Base-by-base conservation (phyloP, 2,329 filamentous ascomycete species). In the Rhinocladiella mackenziei region DNA sequence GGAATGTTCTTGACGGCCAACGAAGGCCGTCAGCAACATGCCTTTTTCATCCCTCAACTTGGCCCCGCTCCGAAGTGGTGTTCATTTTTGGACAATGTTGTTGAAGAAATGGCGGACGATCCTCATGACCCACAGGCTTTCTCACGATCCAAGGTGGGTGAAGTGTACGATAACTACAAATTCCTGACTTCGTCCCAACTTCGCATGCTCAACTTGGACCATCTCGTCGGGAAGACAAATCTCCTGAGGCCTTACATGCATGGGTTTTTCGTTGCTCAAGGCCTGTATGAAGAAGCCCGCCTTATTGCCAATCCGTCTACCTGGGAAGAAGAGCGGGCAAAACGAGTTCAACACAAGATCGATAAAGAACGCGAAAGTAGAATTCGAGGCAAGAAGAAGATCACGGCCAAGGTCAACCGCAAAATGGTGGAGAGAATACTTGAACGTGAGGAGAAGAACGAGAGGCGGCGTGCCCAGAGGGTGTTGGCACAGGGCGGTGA, bases 91-190 rank as follows among this genome's bases (percentile, higher is more conserved):
- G 94, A 98, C 68, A 96, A 94, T 60, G 80, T 98, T 60, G 92
- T 97, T 7, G 92, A 98, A 70, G 94, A 98, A 67, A 96, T 98
- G 88, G 91, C 91, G 6, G 91, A 97, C 62, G 78, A 83, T 56
- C 72, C 73, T 6, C 77, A 80, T 57, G 80, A 84, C 58, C 81
- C 80, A 4, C 75, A 77, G 39, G 67, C 70, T 8, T 74, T 70
- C 57, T 65, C 58, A 43, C 60, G 63, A 20, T 65, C 70, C 41
- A 61, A 76, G 72, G 62, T 76, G 66, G 70, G 81, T 69, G 83
- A 92, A 57, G 87, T 92, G 7, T 98, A 98, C 72, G 92, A 98
- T 68, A 97, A 98, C 68, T 97, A 91, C 79, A 98, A 97, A 69
- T 98, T 98, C 78, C 74, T 98, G 61, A 95, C 91, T 2, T 66